Base-by-base conservation (phyloP, 306 rosid species). In the Abrus precatorius region DNA sequence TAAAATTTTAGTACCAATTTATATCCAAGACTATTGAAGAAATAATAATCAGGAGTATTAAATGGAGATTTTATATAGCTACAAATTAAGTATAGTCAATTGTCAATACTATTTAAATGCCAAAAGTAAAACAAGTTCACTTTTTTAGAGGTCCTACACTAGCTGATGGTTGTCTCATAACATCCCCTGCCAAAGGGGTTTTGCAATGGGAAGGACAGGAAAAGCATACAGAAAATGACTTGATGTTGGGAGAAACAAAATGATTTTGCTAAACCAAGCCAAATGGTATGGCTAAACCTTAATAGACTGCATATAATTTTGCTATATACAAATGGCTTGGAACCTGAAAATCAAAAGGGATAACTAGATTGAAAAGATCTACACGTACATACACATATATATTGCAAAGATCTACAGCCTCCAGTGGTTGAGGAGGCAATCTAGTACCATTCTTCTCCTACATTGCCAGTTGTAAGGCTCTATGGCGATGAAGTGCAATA, bases 371-470 rank as follows among this genome's bases (percentile, higher is more conserved):
- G 74, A 82, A 70, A 82, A 76, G 64, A 82, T 87, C 87, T 85
- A 81, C 57, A 84, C 83, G 90, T 52, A 57, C 74, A 84, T 68
- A 83, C 79, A 78, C 72, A 89, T 76, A 73, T 75, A 83, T 79
- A 82, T 84, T 62, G 87, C 87, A 85, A 81, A 82, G 88, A 86
- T 85, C 92, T 89, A 86, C 81, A 66, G 88, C 82, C 93, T 88
- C 92, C 87, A 4, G 79, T 57, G 85, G 85, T 87, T 83, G 86
- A 82, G 78, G 89, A 82, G 94, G 83, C 90, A 71, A 78, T 79
- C 90, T 88, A 90, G 83, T 77, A 89, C 82, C 84, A 82, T 86
- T 92, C 89, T 90, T 86, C 90, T 84, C 94, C 88, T 82, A 85
- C 93, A 84, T 43, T 86, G 86, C 90, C 90, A 85, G 67, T 85